Evolutionary conservation across 208 protist genomes (phyloP).

Genomic region (Leishmania tropica): DNA sequence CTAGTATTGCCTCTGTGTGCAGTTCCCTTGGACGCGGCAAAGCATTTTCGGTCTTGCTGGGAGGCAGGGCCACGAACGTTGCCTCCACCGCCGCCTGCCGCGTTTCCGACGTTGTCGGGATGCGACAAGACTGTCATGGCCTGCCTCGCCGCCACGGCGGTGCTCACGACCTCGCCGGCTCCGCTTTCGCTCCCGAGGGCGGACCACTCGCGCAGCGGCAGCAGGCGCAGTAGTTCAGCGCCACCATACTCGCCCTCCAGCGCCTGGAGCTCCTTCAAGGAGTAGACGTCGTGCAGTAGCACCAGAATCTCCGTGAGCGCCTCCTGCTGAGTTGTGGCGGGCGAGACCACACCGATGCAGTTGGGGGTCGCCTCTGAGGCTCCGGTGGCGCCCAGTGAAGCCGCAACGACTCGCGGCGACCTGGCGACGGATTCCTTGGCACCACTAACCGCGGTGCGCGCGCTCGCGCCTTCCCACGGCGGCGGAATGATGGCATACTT

Average conservation of each 20-base stretch:
- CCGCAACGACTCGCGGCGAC: not conserved
- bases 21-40: slow-evolving; percentile 3
- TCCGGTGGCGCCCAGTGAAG: not conserved
- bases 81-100: not conserved
- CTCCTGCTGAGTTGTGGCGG: slow-evolving; percentile 22
- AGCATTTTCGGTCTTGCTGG: slow-evolving; percentile 3
- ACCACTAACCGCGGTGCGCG: not conserved
- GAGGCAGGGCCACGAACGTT: not conserved
- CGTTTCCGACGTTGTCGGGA: slow-evolving; percentile 1
- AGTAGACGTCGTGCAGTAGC: slow-evolving; percentile 45
- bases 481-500: slow-evolving; percentile 56
- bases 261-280: slow-evolving; percentile 53
- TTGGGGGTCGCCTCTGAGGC: not conserved
- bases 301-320: slow-evolving; percentile 30
- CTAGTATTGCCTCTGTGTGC: not conserved
- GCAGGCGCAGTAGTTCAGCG: slow-evolving; percentile 37
- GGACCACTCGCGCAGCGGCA: slow-evolving; percentile 28
- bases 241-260: slow-evolving; percentile 57
- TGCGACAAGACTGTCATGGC: slow-evolving; percentile 20
- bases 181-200: not conserved
- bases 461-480: slow-evolving; percentile 47
- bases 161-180: slow-evolving; percentile 3
- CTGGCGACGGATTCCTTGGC: not conserved
- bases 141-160: slow-evolving; percentile 16
- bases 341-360: slow-evolving; percentile 13